Conservation (phyloP, 352 stramenopile species). For the Globisporangium perplexum region DNA sequence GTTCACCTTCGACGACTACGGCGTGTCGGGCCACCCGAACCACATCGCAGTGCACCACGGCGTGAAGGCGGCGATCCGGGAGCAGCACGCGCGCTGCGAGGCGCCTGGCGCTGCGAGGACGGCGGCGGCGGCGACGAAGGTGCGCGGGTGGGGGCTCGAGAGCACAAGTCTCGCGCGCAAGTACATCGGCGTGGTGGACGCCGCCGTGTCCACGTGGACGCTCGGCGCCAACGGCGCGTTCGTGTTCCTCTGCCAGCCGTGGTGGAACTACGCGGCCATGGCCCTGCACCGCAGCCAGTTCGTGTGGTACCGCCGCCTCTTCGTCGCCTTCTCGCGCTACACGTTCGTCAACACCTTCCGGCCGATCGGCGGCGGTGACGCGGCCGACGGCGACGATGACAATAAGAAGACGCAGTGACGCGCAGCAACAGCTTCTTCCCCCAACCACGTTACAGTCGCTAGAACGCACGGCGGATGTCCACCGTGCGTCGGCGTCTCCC, state of each 20-base stretch:
- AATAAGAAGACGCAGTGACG: slow-evolving; percentile 26
- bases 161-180: slow-evolving; percentile 81
- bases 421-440: neutral
- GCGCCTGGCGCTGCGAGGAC: neutral
- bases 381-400: neutral
- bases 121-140: slow-evolving; percentile 6
- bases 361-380: slow-evolving; percentile 17
- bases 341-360: slow-evolving; percentile 92
- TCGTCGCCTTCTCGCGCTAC: slow-evolving; percentile 94
- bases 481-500: slow-evolving; percentile 36
- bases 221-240: slow-evolving; percentile 24
- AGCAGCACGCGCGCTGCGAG: slow-evolving; percentile 38
- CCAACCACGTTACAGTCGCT: slow-evolving; percentile 1
- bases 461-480: slow-evolving; percentile 39
- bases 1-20: slow-evolving; percentile 93
- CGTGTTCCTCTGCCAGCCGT: slow-evolving; percentile 51
- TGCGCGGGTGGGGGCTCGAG: slow-evolving; percentile 59
- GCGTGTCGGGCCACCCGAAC: slow-evolving; percentile 93
- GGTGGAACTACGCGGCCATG: slow-evolving; percentile 90
- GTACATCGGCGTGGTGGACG: slow-evolving; percentile 83
- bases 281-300: slow-evolving; percentile 91
- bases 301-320: slow-evolving; percentile 96
- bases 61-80: slow-evolving; percentile 38
- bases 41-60: slow-evolving; percentile 79
- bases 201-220: slow-evolving; percentile 38